Conservation (phyloP, 306 rosid species). For the Elaeagnus macrophylla region DNA sequence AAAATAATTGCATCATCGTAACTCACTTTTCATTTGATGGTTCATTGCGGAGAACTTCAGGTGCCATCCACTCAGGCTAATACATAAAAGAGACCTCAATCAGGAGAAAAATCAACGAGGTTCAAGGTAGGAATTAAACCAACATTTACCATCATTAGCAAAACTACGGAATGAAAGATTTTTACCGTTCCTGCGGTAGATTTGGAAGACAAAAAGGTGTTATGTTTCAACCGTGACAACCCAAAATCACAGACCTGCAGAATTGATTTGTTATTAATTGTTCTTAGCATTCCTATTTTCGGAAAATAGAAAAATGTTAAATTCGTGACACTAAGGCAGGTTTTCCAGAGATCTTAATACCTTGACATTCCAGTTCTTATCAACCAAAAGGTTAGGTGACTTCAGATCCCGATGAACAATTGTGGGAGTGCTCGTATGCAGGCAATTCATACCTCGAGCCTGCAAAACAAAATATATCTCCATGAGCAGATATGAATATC, state of each 20-base stretch:
- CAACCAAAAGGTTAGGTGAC: conserved; percentile 97
- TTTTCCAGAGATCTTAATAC: conserved; percentile 26
- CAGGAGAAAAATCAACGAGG: conserved; percentile 14
- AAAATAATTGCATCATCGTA: not conserved
- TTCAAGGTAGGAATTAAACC: conserved; percentile 6
- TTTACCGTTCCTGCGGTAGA: conserved; percentile 99
- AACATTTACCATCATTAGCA: not conserved
- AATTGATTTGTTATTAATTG: not conserved
- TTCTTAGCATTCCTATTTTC: no score
- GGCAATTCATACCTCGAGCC: conserved; percentile 99
- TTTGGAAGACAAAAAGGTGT: conserved; percentile 95
- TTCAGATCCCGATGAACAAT: conserved; percentile 98
- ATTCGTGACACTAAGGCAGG: no score
- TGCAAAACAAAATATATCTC: conserved; percentile 30
- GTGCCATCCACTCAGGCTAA: conserved; percentile 99
- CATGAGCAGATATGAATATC: conserved; percentile 14
- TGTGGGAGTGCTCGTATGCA: conserved; percentile 81
- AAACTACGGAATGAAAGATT: conserved; percentile 13
- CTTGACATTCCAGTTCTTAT: conserved; percentile 97
- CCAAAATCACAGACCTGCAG: conserved; percentile 91
- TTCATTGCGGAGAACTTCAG: conserved; percentile 96
- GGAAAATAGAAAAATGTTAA: no score
- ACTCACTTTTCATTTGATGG: conserved; percentile 97
- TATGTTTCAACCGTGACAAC: conserved; percentile 91
- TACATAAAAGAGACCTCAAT: conserved; percentile 21